Evolutionary conservation across 2,329 filamentous ascomycete species (phyloP), one percentile per base, ranked within the genome.

Genomic region (Trichoderma asperellum): DNA sequence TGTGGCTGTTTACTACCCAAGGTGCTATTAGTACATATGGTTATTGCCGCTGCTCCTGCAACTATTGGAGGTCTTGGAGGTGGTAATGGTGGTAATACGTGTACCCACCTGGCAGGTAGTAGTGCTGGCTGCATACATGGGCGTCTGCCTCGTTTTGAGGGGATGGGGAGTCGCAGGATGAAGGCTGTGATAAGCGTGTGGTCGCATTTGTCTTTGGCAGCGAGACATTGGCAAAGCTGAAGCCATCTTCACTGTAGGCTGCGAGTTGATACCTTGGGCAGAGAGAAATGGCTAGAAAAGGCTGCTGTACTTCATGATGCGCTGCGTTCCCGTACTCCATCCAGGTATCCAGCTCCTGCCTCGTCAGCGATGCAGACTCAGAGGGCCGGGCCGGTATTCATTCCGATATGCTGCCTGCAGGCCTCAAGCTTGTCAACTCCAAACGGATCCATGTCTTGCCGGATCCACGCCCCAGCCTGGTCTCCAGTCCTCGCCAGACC

Each of bases 371-470:
- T 67, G 63, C 29, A 21, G 8, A 35, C 62, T 65, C 35, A 61
- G 57, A 57, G 52, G 57, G 35, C 27, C 59, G 59, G 67, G 29
- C 67, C 67, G 67, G 67, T 49, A 64, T 49, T 69, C 52, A 16
- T 69, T 64, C 67, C 67, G 67, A 69, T 63, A 47, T 59, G 67
- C 35, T 40, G 67, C 29, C 32, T 21, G 32, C 61, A 35, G 47
- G 47, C 61, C 55, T 24, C 49, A 49, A 55, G 47, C 61, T 32
- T 49, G 32, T 59, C 63, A 49, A 24, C 5, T 43, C 40, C 40
- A 49, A 47, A 5, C 43, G n/a, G 12, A 43, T n/a, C 40, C 40
- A 43, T 40, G 40, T 43, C 40, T 7, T 49, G 47, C 21, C 47
- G 24, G 21, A 49, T 21, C 47, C n/a, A 24, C 7, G 47, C 11